These are phyloP conservation scores for Nitzschia sp. DNA, from an alignment of 108 stramenopile species.

Conservation along the genomic window DNA sequence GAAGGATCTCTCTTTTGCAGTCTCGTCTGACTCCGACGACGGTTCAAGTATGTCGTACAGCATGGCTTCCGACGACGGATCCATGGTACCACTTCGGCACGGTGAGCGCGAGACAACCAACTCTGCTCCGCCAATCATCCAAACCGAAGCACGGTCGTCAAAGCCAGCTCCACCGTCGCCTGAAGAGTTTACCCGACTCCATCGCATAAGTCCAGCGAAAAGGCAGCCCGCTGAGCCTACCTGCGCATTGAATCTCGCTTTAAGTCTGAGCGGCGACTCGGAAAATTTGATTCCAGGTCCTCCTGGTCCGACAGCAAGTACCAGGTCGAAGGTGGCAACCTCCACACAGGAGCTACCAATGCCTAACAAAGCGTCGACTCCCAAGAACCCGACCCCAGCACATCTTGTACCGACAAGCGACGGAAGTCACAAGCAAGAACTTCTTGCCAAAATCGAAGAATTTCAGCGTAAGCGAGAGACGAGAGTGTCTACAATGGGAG, in stretches of 20 bases:
- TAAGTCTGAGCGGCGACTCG: slow-evolving; percentile 1
- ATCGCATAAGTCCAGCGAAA: no score
- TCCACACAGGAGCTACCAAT: no score
- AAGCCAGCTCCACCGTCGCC: no score
- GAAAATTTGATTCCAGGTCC: slow-evolving; percentile 2
- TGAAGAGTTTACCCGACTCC: no score
- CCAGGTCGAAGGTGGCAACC: no score
- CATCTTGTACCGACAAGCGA: background rate
- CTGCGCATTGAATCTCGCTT: background rate
- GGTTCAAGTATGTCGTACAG: slow-evolving; percentile 5
- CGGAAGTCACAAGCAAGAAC: slow-evolving; percentile 3
- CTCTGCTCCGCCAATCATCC: background rate
- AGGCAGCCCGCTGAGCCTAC: no score
- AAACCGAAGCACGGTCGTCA: background rate
- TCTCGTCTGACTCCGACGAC: background rate
- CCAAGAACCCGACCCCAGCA: no score
- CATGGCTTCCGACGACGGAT: slow-evolving; percentile 2
- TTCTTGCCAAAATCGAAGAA: slow-evolving; percentile 9
- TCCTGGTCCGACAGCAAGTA: background rate
- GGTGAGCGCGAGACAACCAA: slow-evolving; percentile 1
- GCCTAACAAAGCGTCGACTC: no score
- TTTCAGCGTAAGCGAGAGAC: background rate
- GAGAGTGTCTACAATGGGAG: background rate
- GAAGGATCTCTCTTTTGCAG: background rate
- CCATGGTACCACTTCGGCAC: slow-evolving; percentile 17